Base-by-base conservation (phyloP, 176 grass and related monocot genomes). In the Avena insularis region DNA sequence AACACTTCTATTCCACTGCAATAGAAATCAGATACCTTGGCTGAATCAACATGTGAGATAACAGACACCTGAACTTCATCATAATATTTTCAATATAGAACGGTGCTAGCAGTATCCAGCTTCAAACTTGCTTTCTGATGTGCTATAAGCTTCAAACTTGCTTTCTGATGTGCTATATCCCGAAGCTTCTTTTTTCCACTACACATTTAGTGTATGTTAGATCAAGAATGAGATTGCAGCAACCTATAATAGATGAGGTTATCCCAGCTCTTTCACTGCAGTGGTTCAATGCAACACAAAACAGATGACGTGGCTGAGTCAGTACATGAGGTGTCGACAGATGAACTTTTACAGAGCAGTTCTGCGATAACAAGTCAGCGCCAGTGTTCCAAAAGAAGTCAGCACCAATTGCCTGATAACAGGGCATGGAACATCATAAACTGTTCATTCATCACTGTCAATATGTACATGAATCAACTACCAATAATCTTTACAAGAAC, bases 401-500 rank as follows among this genome's bases (percentile, higher is more conserved):
- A 65, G 62, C 12, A 65, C 11, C 11, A 63, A 8, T 21, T 78
- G 50, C 72, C 36, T 43, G 87, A 65, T 80, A 17, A 76, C 33
- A 16, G 27, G 13, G 63, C 63, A 31, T 7, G 29, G 27, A 66
- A 66, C 55, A 19, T 76, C 57, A 53, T 14, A 65, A 85, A 51
- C 17, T 4, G 0, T 65, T 56, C 17, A 23, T 78, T 67, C 65
- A 64, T 19, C 60, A 56, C 5, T 40, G 23, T 27, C 15, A 82
- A 82, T 72, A 12, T 31, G 17, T 73, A 20, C 4, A n/a, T 20
- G 31, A 72, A 86, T 68, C 11, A 80, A 68, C 78, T 95, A 95
- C 93, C 93, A 98, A 79, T 93, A 98, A 79, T 98, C 91, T 82
- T 92, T 95, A 63, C 95, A 98, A 78, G 89, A 95, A 88, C 95